phyloP scores from a whole-genome alignment of 2,329 filamentous ascomycete genomes.

The Metarhizium robertsii region DNA sequence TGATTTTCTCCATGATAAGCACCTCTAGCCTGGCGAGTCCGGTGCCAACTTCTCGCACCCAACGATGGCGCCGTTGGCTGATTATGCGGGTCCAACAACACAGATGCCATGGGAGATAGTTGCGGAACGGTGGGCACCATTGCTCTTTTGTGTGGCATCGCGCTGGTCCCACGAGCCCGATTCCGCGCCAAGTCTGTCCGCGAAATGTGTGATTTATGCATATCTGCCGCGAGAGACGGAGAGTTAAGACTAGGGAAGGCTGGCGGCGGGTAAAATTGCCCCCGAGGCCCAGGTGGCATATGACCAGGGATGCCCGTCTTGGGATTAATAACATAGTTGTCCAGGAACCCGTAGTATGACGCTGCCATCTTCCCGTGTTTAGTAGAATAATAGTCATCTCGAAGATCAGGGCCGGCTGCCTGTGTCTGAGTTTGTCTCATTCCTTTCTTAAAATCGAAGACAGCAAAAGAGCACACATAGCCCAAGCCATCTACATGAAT shows the following conservation, averaged over 20 bases:
- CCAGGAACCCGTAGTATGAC: conserved; percentile 89
- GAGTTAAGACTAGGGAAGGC: conserved; percentile 63
- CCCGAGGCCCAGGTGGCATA: conserved; percentile 41
- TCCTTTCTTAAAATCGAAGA: conserved; percentile 91
- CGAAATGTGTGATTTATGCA: conserved; percentile 38
- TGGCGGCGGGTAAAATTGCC: conserved; percentile 65
- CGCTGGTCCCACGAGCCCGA: conserved; percentile 15
- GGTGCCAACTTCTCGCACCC: conserved; percentile 35
- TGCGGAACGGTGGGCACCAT: conserved; percentile 33
- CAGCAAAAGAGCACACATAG: conserved; percentile 93
- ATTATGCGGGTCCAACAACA: conserved; percentile 67
- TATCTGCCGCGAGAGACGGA: conserved; percentile 46
- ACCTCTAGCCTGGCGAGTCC: conserved; percentile 33
- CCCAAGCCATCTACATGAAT: conserved; percentile 94
- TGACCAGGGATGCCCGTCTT: conserved; percentile 56
- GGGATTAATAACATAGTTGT: conserved; percentile 76
- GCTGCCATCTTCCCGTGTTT: conserved; percentile 99
- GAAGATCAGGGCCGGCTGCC: conserved; percentile 47
- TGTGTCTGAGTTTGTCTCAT: conserved; percentile 35
- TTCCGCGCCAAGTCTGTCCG: conserved; percentile 35
- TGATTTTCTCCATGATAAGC: conserved; percentile 37
- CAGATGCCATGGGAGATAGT: conserved; percentile 60
- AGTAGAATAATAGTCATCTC: conserved; percentile 87
- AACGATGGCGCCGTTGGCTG: conserved; percentile 49
- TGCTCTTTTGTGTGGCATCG: neutral